Evolutionary conservation across 2,329 filamentous ascomycete genomes (phyloP).

Genomic region (Bipolaris oryzae): DNA sequence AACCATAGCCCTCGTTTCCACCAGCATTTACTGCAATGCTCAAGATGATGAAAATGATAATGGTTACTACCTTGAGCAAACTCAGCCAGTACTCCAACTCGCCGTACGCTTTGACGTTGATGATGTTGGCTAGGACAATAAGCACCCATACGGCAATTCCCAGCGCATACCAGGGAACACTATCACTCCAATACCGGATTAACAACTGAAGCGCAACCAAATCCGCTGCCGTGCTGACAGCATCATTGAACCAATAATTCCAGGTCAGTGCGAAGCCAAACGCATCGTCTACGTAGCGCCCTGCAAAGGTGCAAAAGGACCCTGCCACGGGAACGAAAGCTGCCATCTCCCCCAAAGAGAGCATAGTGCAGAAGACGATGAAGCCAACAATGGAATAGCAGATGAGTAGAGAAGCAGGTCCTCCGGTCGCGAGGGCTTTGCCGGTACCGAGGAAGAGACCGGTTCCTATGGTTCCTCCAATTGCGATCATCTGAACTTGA

Average conservation of each 20-base stretch:
- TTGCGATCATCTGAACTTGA: slow-evolving; percentile 67
- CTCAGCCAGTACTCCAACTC: slow-evolving; percentile 47
- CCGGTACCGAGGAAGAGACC: slow-evolving; percentile 66
- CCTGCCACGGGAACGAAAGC: slow-evolving; percentile 46
- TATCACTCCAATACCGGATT: slow-evolving; percentile 46
- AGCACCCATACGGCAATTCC: slow-evolving; percentile 42
- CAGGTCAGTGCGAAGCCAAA: slow-evolving; percentile 52
- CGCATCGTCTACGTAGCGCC: slow-evolving; percentile 65
- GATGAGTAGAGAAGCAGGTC: slow-evolving; percentile 40
- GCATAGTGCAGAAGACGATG: slow-evolving; percentile 45
- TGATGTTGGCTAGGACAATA: slow-evolving; percentile 45
- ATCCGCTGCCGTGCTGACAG: slow-evolving; percentile 43
- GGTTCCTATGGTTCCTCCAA: slow-evolving; percentile 65
- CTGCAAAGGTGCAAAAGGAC: slow-evolving; percentile 38
- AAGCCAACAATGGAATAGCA: slow-evolving; percentile 47
- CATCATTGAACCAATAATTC: slow-evolving; percentile 45
- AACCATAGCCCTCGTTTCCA: slow-evolving; percentile 31
- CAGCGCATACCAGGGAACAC: slow-evolving; percentile 40
- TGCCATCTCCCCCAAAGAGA: slow-evolving; percentile 47
- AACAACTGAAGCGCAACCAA: slow-evolving; percentile 44
- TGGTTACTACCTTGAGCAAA: slow-evolving; percentile 43
- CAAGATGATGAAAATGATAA: slow-evolving; percentile 44
- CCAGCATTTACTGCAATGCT: slow-evolving; percentile 39
- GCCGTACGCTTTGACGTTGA: slow-evolving; percentile 46
- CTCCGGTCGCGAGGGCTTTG: slow-evolving; percentile 57